Conservation (phyloP, 371 early-diverging fungal genomes). For the Parasitella parasitica region DNA sequence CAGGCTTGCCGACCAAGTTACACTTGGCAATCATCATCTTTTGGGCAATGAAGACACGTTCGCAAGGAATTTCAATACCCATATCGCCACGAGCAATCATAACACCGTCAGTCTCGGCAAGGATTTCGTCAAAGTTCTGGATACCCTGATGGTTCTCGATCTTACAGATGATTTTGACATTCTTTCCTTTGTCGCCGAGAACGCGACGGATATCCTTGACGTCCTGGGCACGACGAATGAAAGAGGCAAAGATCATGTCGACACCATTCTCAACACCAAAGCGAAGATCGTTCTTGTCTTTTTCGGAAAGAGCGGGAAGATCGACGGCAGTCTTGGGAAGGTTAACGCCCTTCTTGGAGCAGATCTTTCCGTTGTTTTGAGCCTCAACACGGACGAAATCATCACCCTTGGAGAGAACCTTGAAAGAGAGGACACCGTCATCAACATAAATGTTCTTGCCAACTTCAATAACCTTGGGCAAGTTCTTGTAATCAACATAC, state of each 20-base stretch:
- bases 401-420: conserved; percentile 65
- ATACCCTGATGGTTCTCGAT: conserved; percentile 92
- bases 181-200: conserved; percentile 71
- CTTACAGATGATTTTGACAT: conserved; percentile 92
- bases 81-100: conserved; percentile 99
- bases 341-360: conserved; percentile 84
- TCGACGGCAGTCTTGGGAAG: conserved; percentile 80
- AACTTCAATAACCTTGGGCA: conserved; percentile 71
- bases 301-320: conserved; percentile 87
- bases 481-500: conserved; percentile 84
- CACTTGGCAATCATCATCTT: conserved; percentile 96
- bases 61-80: conserved; percentile 93
- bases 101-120: conserved; percentile 93
- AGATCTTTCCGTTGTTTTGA: conserved; percentile 68
- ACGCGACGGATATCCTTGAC: conserved; percentile 81
- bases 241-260: conserved; percentile 96
- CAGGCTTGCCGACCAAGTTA: conserved; percentile 91
- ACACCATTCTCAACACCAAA: conserved; percentile 92
- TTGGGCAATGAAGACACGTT: conserved; percentile 87
- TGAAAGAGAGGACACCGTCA: conserved; percentile 80
- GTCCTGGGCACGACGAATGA: conserved; percentile 88
- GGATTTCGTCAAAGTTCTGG: conserved; percentile 93
- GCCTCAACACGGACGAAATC: conserved; percentile 67
- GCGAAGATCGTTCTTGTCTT: conserved; percentile 85
- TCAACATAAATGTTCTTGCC: conserved; percentile 86